Conservation (phyloP, 495 filamentous ascomycete species). For the Aspergillus avenaceus region DNA sequence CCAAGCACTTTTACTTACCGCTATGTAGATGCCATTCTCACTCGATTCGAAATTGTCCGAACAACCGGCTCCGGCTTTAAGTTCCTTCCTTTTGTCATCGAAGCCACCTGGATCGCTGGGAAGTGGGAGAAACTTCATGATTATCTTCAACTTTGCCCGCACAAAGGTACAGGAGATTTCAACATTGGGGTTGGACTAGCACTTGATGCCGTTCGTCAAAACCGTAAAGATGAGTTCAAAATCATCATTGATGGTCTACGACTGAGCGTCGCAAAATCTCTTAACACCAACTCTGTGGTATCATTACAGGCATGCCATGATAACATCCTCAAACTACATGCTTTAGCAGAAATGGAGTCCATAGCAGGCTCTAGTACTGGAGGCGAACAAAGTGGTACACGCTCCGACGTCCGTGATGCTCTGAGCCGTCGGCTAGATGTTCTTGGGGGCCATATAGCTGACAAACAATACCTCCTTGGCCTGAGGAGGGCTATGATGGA, state of each 20-base stretch:
- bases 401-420: constrained; percentile 47
- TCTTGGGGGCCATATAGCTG: constrained; percentile 77
- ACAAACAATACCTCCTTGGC: constrained; percentile 94
- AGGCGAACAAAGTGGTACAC: constrained; percentile 24
- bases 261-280: constrained; percentile 62
- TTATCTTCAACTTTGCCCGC: constrained; percentile 54
- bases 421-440: constrained; percentile 75
- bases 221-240: constrained; percentile 50
- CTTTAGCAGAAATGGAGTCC: constrained; percentile 79
- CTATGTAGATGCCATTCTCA: constrained; percentile 69
- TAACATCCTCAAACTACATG: constrained; percentile 76
- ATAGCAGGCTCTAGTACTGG: constrained; percentile 55
- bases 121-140: constrained; percentile 72
- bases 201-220: constrained; percentile 59
- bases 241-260: constrained; percentile 60
- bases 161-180: constrained; percentile 63
- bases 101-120: constrained; percentile 85
- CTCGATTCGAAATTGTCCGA: constrained; percentile 74
- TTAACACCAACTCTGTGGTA: constrained; percentile 68
- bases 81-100: constrained; percentile 74
- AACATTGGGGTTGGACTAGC: constrained; percentile 75
- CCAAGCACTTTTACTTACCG: constrained; percentile 19
- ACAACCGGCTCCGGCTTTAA: constrained; percentile 48
- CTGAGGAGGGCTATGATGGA: constrained; percentile 84
- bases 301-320: constrained; percentile 82